phyloP scores from a whole-genome alignment of 108 stramenopile genomes.

The Cyclotella choctawhatcheeana region DNA sequence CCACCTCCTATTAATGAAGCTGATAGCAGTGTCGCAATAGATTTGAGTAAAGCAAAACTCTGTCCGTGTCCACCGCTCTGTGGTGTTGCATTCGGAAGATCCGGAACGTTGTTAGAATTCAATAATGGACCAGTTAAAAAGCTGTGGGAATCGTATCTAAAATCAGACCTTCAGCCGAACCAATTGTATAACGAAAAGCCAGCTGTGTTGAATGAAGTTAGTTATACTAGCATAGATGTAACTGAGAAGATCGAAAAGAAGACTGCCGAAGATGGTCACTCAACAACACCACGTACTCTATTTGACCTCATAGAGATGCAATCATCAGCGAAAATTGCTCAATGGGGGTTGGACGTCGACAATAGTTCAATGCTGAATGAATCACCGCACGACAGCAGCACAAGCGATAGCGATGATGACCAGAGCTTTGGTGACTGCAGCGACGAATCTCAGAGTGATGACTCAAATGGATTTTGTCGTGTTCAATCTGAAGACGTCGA shows the following conservation, averaged over 20 bases:
- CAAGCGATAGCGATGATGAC: conserved; percentile 30
- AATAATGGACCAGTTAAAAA: conserved; percentile 76
- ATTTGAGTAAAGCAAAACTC: conserved; percentile 32
- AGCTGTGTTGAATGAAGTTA: conserved; percentile 1
- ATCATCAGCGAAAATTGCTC: conserved; percentile 63
- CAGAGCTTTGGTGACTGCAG: conserved; percentile 39
- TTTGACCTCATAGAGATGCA: conserved; percentile 75
- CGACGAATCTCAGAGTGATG: conserved; percentile 36
- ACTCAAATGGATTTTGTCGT: conserved; percentile 49
- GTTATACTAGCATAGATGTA: not conserved
- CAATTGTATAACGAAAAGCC: not conserved
- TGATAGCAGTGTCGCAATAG: conserved; percentile 11
- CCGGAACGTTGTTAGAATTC: conserved; percentile 67
- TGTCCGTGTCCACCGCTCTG: conserved; percentile 82
- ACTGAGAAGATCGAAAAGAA: conserved; percentile 1
- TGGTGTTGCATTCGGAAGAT: conserved; percentile 71
- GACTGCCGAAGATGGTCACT: not conserved
- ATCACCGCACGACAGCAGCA: conserved; percentile 32
- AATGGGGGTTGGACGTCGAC: conserved; percentile 69
- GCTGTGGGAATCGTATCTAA: conserved; percentile 73
- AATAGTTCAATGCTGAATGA: conserved; percentile 8
- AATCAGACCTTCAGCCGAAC: not conserved
- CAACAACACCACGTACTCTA: conserved; percentile 33
- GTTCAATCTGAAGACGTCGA: conserved; percentile 1
- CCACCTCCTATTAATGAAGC: not conserved